A percentile compares a stretch with the other conserved stretches of the same genome.
phyloP scores from a whole-genome alignment of 78 protist species.

The Neovahlkampfia damariscottae region DNA sequence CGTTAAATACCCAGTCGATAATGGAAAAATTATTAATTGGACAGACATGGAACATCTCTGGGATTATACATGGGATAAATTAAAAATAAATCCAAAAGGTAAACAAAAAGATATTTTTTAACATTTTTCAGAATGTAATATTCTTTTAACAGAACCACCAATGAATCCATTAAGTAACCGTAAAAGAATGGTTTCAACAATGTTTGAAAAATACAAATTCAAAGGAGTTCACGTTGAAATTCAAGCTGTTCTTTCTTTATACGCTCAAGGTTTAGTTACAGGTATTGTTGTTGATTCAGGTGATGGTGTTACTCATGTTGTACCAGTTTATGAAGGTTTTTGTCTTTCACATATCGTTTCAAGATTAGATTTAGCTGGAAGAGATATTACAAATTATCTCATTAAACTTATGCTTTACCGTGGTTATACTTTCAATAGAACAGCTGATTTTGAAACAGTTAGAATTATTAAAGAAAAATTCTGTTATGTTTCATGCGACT shows the following conservation, averaged over 20 bases:
- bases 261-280: conserved; percentile 82
- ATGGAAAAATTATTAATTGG: conserved; percentile 94
- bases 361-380: conserved; percentile 96
- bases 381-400: conserved; percentile 77
- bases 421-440: conserved; percentile 86
- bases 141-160: conserved; percentile 96
- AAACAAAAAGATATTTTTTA: too few species aligned
- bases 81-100: conserved; percentile 62
- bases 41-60: conserved; percentile 77
- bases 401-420: conserved; percentile 84
- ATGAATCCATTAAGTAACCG: conserved; percentile 78
- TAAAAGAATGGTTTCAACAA: conserved; percentile 56
- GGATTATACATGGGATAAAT: conserved; percentile 83
- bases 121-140: conserved; percentile 69
- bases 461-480: conserved; percentile 91
- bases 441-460: conserved; percentile 97
- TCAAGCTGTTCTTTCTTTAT: conserved; percentile 93
- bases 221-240: conserved; percentile 63
- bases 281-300: conserved; percentile 98
- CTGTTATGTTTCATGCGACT: conserved; percentile 93
- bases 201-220: conserved; percentile 95
- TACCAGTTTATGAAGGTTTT: conserved; percentile 97
- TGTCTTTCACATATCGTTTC: conserved; percentile 63
- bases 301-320: conserved; percentile 99
- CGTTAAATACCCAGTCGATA: conserved; percentile 80